phyloP scores from a whole-genome alignment of 192 early-diverging fungal genomes.

The Backusella macrospora region DNA sequence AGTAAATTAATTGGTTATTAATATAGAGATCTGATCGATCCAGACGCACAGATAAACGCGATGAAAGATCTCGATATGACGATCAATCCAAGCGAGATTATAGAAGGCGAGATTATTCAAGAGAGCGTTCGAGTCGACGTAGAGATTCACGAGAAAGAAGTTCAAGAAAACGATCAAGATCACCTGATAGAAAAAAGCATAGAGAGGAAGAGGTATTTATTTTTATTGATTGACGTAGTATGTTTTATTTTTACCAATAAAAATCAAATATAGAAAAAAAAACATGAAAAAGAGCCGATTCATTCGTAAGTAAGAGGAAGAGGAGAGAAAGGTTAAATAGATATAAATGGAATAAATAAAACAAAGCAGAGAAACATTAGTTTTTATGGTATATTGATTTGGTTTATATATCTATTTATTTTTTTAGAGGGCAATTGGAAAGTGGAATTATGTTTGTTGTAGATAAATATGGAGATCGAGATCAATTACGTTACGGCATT shows the following conservation, averaged over 20 bases:
- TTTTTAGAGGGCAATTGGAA: conserved; percentile 10
- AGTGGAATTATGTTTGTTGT: not conserved
- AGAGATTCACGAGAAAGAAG: not conserved
- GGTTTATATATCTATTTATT: not conserved
- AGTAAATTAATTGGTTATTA: not conserved
- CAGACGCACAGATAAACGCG: not conserved
- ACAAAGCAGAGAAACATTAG: too few species aligned
- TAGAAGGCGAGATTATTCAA: not conserved
- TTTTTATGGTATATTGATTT: too few species aligned
- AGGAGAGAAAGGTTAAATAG: not conserved
- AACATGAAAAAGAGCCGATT: not conserved
- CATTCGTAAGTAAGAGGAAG: not conserved
- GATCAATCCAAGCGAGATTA: not conserved
- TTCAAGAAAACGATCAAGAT: not conserved
- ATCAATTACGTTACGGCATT: conserved; percentile 26
- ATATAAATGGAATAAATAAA: conserved; percentile 3
- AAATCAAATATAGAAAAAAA: not conserved
- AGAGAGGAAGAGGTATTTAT: not conserved
- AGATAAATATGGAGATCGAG: not conserved
- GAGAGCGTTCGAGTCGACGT: not conserved
- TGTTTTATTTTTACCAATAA: not conserved
- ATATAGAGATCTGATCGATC: not conserved
- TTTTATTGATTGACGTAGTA: not conserved
- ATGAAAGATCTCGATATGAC: not conserved
- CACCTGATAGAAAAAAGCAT: not conserved